Evolutionary conservation across 2,329 filamentous ascomycete species (phyloP).

Genomic region (Ascochyta viciae-villosae): DNA sequence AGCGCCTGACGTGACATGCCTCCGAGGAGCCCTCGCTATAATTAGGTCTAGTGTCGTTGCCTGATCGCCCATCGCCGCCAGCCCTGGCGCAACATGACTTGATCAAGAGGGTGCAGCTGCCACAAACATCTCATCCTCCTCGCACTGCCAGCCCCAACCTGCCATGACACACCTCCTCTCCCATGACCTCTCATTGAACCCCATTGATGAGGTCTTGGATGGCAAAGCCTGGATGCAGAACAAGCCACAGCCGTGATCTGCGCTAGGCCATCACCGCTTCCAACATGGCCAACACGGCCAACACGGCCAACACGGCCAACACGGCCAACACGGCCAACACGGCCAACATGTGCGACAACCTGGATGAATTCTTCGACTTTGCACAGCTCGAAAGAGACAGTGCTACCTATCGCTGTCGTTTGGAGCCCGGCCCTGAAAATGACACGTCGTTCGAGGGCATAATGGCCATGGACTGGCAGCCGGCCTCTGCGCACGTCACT

Average conservation of each 20-base stretch:
- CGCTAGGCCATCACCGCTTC: not conserved
- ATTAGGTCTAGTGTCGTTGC: constrained; percentile 9
- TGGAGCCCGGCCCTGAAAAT: not conserved
- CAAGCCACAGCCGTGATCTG: not conserved
- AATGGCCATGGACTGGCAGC: constrained; percentile 39
- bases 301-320: not conserved
- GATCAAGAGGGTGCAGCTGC: constrained; percentile 13
- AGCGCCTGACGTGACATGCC: too few relatives aligned
- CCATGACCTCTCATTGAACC: not conserved
- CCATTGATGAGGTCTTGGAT: not conserved
- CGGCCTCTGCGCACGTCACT: not conserved
- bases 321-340: not conserved
- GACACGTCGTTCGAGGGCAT: constrained; percentile 8
- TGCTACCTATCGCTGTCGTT: constrained; percentile 6
- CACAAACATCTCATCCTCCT: constrained; percentile 6
- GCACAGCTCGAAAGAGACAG: constrained; percentile 35
- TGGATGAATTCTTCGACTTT: constrained; percentile 49
- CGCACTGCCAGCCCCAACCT: constrained; percentile 1
- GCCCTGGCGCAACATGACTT: constrained; percentile 4
- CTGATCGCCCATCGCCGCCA: not conserved
- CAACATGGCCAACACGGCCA: not conserved
- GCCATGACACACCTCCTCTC: constrained; percentile 1
- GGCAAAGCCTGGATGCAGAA: not conserved
- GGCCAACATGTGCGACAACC: constrained; percentile 22
- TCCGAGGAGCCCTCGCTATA: not conserved